Evolutionary conservation across 139 green algal genomes (phyloP), one percentile per base, ranked within the genome.

Genomic region (Gonium pectorale): DNA sequence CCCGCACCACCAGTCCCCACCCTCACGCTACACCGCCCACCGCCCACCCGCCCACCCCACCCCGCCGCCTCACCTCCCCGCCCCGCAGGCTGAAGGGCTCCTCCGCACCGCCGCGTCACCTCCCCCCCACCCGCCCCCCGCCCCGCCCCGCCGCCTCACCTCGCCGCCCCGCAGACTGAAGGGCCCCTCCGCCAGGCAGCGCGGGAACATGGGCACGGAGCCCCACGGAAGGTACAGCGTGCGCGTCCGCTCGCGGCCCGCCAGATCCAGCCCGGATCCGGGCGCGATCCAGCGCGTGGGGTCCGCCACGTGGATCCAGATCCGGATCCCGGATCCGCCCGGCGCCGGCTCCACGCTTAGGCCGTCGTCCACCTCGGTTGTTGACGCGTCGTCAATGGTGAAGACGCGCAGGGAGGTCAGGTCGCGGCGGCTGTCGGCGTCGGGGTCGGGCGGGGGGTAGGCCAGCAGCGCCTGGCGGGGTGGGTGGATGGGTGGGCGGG

Each of bases 231-330:
- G 88, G 89, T 99, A 99, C 24, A 98, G 43, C 0, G 91, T 95
- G 17, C 91, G 93, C 15, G 80, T 84, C 17, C 96, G 79, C 2
- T 51, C 43, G 2, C 68, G 43, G 17, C 95, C 95, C 75, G 96
- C 93, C 5, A 67, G 29, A 7, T 95, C 94, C 51, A 99, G 72
- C 62, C 71, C n/a, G 26, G 79, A 43, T 66, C 79, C 87, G 38
- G 86, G 85, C 33, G 21, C 33, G n/a, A 96, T 78, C 89, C 87
- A 96, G 46, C 94, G 91, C 1, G 90, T 94, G 63, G 95, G 95
- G 80, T 98, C 95, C 21, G 96, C 96, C 41, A 99, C 91, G 86
- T 99, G 96, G 29, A 98, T 90, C 97, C 96, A 99, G 62, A 99
- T 71, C 71, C 90, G 81, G 37, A 85, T 21, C 2, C 86, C 44